phyloP scores from a whole-genome alignment of 2,329 filamentous ascomycete species.

The Magnaporthiopsis incrustans region DNA sequence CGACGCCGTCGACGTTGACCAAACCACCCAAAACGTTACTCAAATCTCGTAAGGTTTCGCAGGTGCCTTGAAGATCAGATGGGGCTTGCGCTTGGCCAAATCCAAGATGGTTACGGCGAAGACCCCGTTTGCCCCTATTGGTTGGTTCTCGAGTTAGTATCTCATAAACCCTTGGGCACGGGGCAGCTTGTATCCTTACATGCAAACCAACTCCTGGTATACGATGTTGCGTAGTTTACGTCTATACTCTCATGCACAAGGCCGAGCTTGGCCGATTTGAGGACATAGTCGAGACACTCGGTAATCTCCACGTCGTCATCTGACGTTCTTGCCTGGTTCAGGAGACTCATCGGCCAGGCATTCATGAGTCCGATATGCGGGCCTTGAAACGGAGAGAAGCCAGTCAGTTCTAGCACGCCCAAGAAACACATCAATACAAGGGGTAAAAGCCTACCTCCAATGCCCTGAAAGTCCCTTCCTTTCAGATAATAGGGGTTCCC shows the following conservation, averaged over 20 bases:
- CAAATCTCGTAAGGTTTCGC: constrained; percentile 49
- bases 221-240: constrained; percentile 57
- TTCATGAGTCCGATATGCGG: constrained; percentile 74
- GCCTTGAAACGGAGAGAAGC: constrained; percentile 24
- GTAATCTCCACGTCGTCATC: constrained; percentile 76
- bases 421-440: not conserved
- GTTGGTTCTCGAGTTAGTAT: constrained; percentile 9
- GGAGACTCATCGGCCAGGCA: constrained; percentile 93
- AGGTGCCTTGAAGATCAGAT: constrained; percentile 69
- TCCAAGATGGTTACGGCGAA: constrained; percentile 90
- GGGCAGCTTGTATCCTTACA: constrained; percentile 35
- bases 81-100: constrained; percentile 78
- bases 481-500: constrained; percentile 86
- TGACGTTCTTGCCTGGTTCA: constrained; percentile 85
- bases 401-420: not conserved
- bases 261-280: constrained; percentile 66
- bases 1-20: not conserved
- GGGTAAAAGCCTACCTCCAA: constrained; percentile 57
- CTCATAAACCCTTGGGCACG: constrained; percentile 7
- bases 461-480: constrained; percentile 72
- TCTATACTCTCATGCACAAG: constrained; percentile 89
- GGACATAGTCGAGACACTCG: constrained; percentile 63
- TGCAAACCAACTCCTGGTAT: constrained; percentile 87
- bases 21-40: not conserved
- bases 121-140: constrained; percentile 78